Conservation (phyloP, 1,284 basidiomycete genomes). For the Boletus sp. region DNA sequence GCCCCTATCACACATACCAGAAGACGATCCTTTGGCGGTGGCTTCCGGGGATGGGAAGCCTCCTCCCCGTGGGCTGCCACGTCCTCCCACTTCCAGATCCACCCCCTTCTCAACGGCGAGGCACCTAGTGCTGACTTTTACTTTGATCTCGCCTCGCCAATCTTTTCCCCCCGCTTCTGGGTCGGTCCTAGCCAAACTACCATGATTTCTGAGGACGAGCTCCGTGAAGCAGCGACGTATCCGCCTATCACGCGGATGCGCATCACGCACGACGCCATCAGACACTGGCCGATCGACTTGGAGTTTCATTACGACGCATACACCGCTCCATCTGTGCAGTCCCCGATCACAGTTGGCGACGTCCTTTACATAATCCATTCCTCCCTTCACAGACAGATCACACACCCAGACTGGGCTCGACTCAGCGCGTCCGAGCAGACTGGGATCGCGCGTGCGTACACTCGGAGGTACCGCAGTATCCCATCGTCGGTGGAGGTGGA, state of each 20-base stretch:
- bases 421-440: conserved; percentile 47
- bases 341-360: conserved; percentile 62
- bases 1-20: conserved; percentile 32
- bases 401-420: conserved; percentile 58
- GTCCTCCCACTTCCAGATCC: conserved; percentile 47
- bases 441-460: conserved; percentile 57
- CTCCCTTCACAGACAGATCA: conserved; percentile 55
- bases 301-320: conserved; percentile 41
- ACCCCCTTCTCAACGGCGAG: conserved; percentile 65
- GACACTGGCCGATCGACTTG: conserved; percentile 65
- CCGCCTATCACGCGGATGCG: conserved; percentile 59
- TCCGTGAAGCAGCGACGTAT: conserved; percentile 57
- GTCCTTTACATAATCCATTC: conserved; percentile 57
- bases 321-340: conserved; percentile 21
- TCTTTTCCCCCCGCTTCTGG: conserved; percentile 49
- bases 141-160: conserved; percentile 57
- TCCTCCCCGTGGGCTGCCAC: conserved; percentile 30
- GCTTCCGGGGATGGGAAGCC: conserved; percentile 33
- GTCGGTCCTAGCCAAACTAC: conserved; percentile 43
- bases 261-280: conserved; percentile 59
- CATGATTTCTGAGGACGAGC: conserved; percentile 46
- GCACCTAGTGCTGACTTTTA: conserved; percentile 47
- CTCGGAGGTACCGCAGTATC: conserved; percentile 50
- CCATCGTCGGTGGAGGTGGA: conserved; percentile 46
- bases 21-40: conserved; percentile 47